Evolutionary conservation across 108 stramenopile genomes (phyloP).

Genomic region (Stephanodiscus triporus): DNA sequence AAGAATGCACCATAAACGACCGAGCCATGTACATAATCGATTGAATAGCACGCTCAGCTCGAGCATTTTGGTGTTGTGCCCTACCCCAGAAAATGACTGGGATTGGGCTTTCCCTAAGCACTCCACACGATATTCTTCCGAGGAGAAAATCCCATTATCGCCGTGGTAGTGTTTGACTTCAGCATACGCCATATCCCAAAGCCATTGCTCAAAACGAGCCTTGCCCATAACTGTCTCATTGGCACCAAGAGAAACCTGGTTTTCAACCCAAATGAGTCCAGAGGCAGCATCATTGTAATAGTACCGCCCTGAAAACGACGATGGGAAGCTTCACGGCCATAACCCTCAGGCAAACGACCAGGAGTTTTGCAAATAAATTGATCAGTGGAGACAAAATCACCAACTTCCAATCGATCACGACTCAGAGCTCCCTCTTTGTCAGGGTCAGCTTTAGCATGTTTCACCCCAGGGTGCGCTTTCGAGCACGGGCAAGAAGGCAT

Average conservation of each 20-base stretch:
- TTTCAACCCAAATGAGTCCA: constrained; percentile 3
- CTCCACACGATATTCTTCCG: constrained; percentile 3
- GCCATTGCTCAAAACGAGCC: constrained; percentile 30
- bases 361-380: constrained; percentile 12
- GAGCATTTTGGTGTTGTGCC: constrained; percentile 53
- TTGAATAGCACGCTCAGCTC: constrained; percentile 48
- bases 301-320: constrained; percentile 31
- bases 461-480: neutral
- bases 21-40: constrained; percentile 40
- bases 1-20: constrained; percentile 43
- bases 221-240: constrained; percentile 30
- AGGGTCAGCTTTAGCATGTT: neutral
- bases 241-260: constrained; percentile 35
- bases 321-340: constrained; percentile 28
- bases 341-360: constrained; percentile 31
- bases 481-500: neutral
- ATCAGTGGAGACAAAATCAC: constrained; percentile 8
- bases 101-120: neutral
- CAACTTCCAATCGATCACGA: neutral
- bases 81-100: constrained; percentile 41
- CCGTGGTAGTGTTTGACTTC: constrained; percentile 29
- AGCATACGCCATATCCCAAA: constrained; percentile 5
- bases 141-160: constrained; percentile 38
- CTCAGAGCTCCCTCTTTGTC: neutral
- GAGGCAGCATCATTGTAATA: constrained; percentile 18